Base-by-base conservation (phyloP, 805 yeast genomes). In the Candida dendrica region DNA sequence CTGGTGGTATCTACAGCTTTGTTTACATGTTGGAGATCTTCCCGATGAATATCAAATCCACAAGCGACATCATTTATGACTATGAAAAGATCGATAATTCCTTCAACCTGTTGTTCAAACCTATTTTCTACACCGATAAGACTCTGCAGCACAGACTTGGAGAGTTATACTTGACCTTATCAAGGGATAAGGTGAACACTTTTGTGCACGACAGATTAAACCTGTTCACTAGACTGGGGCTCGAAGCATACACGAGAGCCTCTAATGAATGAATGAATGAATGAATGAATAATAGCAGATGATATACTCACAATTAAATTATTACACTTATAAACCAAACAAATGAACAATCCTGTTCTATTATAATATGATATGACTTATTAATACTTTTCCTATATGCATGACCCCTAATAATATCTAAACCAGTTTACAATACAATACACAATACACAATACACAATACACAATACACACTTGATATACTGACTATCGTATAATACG, bases 21-120 rank as follows among this genome's bases (percentile, higher is more conserved):
- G n/a, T 54, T 2, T 50, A 47, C 34, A 36, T 56, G 5, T 29
- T 53, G 2, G 60, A 55, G 31, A 48, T 55, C 8, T 55, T 48
- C 39, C 60, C 60, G 11, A 18, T 33, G 0, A 17, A 35, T 2
- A 40, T 43, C 8, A 15, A n/a, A 8, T 15, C 14, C 5, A 37
- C 48, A 7, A 30, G 18, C 1, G 49, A 50, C 24, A 35, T 53
- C 2, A 13, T 53, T 3, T 53, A 52, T 38, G 57, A 52, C 34
- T 42, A 43, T 15, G 42, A 46, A 16, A 20, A 37, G 13, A 40
- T 35, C 1, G 36, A 38, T 10, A 36, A 37, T 13, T 22, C 48
- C n/a, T 9, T 54, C 8, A 50, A 42, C 32, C 19, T 19, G 6
- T 19, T 56, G 2, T 56, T 56, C 38, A 53, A 47, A 36, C 51